phyloP scores from a whole-genome alignment of 202 grass and related monocot species.

The Zizania palustris region DNA sequence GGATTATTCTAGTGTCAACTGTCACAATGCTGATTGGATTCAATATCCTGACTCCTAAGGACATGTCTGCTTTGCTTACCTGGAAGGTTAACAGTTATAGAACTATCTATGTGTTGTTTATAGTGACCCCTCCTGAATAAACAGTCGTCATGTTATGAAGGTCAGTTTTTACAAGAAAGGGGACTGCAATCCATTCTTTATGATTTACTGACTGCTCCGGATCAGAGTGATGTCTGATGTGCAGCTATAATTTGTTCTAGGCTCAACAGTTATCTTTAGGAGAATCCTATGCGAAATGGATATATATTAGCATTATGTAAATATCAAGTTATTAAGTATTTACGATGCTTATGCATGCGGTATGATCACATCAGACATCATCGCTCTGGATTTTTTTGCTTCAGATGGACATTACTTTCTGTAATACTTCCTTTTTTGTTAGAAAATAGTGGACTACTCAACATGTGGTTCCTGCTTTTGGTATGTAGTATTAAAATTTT shows the following conservation, averaged over 20 bases:
- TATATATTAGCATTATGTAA: background rate
- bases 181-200: background rate
- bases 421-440: conserved; percentile 6
- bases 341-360: background rate
- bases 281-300: background rate
- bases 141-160: background rate
- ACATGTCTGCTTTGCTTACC: conserved; percentile 15
- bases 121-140: background rate
- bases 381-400: background rate
- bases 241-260: conserved; percentile 1
- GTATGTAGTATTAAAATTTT: conserved; percentile 34
- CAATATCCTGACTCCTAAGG: conserved; percentile 27
- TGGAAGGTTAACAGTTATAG: background rate
- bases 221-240: conserved; percentile 18
- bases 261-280: conserved; percentile 22
- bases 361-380: background rate
- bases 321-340: background rate
- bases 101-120: background rate
- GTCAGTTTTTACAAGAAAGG: background rate
- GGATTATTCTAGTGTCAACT: conserved; percentile 14
- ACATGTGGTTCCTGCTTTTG: background rate
- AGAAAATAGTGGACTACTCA: background rate
- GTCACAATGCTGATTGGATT: background rate
- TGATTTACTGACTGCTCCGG: conserved; percentile 9
- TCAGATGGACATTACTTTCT: background rate